Evolutionary conservation across 1,139 yeast genomes (phyloP), one percentile per base, ranked within the genome.

Genomic region (Geotrichum carabidarum): DNA sequence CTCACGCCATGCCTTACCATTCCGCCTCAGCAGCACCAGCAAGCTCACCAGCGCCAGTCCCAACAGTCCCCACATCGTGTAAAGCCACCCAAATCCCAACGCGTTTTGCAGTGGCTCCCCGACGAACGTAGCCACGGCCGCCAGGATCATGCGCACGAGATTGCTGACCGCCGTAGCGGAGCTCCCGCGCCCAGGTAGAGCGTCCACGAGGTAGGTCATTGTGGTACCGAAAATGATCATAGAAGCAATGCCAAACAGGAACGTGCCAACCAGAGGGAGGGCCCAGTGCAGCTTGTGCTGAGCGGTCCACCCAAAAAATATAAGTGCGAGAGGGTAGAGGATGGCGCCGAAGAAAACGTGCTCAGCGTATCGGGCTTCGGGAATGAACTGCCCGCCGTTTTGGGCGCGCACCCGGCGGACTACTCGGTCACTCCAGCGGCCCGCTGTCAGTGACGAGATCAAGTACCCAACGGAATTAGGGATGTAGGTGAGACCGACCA

Each of bases 81-180:
- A 83, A 55, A 87, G 72, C 62, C 86, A 79, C 0, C 96, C 96
- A 1, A 80, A 74, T 0, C 91, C 90, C 65, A 89, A 74, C 11
- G 68, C 70, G 5, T 2, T 83, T 83, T 34, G 66, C 64, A 49
- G 82, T 68, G 95, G 95, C 48, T 84, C 90, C 1, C 85, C 81
- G 12, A 83, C 75, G 67, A 89, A 89, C 0, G 91, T 83, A 6
- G 88, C 91, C 2, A 78, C 74, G 0, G 95, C 88, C 0, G 95
- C 95, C 59, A 86, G 72, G 0, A 82, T 72, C 75, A 83, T 86
- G 63, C 96, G 76, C 41, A 84, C 74, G 58, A 89, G 76, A 64
- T 88, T 89, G 64, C 86, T 88, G 55, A 89, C 69, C 0, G 96
- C 95, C 44, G 88, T 88, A 0, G 95, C 96, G 0, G 95, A 86